A percentile compares a stretch with the other conserved stretches of the same genome.
Evolutionary conservation across 345 rosid species (phyloP).

Genomic region (Populus ilicifolia): DNA sequence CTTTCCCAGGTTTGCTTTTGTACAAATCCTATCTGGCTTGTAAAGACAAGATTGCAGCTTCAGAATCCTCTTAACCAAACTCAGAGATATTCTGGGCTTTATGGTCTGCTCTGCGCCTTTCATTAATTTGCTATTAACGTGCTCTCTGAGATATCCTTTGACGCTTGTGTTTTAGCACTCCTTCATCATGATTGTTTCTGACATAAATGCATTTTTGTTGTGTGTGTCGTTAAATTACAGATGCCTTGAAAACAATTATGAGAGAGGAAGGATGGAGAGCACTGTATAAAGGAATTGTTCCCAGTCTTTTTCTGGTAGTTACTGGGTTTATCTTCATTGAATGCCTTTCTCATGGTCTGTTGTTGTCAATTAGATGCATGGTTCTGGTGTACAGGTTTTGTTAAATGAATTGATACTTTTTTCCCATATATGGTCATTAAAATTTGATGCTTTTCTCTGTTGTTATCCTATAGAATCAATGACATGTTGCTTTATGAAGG

Average conservation of each 20-base stretch:
- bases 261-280: conserved; percentile 90
- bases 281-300: conserved; percentile 78
- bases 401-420: background rate
- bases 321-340: too few species aligned
- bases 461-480: background rate
- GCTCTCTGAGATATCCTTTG: conserved; percentile 22
- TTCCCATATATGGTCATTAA: background rate
- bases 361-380: too few species aligned
- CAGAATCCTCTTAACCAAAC: conserved; percentile 83
- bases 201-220: background rate
- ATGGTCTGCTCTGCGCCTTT: conserved; percentile 58
- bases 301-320: conserved; percentile 68
- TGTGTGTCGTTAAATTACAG: conserved; percentile 35
- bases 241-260: conserved; percentile 81
- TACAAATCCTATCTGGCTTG: conserved; percentile 92
- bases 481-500: background rate
- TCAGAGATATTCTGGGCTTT: conserved; percentile 66
- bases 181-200: conserved; percentile 12
- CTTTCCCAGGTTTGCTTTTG: conserved; percentile 69
- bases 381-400: background rate
- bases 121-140: conserved; percentile 28
- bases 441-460: background rate
- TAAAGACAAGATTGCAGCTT: conserved; percentile 94
- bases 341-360: background rate
- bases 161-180: background rate